Base-by-base conservation (phyloP, 257 asterid genomes). In the Solanum tarijense region DNA sequence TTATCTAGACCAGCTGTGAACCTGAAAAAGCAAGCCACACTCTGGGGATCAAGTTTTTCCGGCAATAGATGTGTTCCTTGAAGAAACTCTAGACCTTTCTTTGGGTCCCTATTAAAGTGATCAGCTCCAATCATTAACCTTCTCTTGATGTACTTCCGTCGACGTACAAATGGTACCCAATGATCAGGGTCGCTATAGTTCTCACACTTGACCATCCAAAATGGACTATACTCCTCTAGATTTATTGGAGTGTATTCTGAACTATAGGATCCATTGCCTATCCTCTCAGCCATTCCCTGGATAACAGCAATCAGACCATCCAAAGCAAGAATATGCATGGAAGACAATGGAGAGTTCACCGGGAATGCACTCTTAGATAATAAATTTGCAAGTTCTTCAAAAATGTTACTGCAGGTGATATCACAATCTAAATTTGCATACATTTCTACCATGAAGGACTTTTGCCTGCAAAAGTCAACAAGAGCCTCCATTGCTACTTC, bases 221-320 rank as follows among this genome's bases (percentile, higher is more conserved):
- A 97, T 25, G 99, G 99, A 34, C 92, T 91, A 90, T 95, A 97
- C 92, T 95, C 99, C 88, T 90, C 94, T 69, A 97, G 96, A 87
- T 90, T 89, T 48, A 93, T 92, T 36, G 92, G 93, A 88, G 88
- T 85, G 87, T 71, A 90, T 85, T 96, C 99, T 86, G 95, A 92
- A 85, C 89, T 91, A 91, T 92, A 91, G 68, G 94, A 93, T 76
- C 98, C 98, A 88, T 97, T 95, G 88, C 96, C 93, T 88, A 97
- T 93, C 91, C 99, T 96, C 97, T 97, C 99, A 86, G 99, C 99
- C 99, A 97, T 97, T 90, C 99, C 99, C 93, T 96, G 99, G 90
- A 96, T 95, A 85, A 96, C 98, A 83, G 99, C 96, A 88, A 97
- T 97, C 89, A 97, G 94, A 84, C 99, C 99, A 91, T 97, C 99